phyloP scores from a whole-genome alignment of 176 grass and related monocot genomes.

The Lolium multiflorum region DNA sequence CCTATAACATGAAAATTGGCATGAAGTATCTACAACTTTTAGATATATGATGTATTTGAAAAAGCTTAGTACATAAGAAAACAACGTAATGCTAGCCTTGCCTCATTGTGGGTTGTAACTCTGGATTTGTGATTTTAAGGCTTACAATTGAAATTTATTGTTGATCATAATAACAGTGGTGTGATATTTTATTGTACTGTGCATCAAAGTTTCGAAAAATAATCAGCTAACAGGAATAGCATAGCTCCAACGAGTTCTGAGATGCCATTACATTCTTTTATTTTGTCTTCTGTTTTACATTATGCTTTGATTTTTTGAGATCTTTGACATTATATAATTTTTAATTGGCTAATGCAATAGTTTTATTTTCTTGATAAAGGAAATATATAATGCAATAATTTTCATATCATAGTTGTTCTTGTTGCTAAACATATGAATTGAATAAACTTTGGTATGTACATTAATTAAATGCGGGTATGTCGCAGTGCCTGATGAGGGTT shows the following conservation, averaged over 20 bases:
- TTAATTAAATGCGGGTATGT: too few relatives aligned
- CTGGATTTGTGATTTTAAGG: conserved; percentile 9
- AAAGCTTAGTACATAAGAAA: not conserved
- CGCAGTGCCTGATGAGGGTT: too few relatives aligned
- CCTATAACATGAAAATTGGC: conserved; percentile 16
- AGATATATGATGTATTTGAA: conserved; percentile 2
- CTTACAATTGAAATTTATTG: not conserved
- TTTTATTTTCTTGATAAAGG: not conserved
- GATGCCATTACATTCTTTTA: conserved; percentile 13
- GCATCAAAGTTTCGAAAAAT: conserved; percentile 17
- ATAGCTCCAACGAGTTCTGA: conserved; percentile 5
- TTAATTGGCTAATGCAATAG: not conserved
- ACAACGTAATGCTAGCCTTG: too few relatives aligned
- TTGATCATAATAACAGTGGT: not conserved
- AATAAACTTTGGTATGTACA: conserved; percentile 8
- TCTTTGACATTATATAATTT: conserved; percentile 18
- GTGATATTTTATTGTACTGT: conserved; percentile 16
- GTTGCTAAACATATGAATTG: conserved; percentile 16
- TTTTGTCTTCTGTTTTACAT: conserved; percentile 31
- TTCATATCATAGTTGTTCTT: not conserved
- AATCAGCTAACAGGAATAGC: not conserved
- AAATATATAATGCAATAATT: not conserved
- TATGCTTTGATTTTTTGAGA: not conserved
- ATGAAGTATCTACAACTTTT: not conserved
- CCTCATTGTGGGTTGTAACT: not conserved